These are phyloP conservation scores for Phytopythium montanum DNA, from an alignment of 352 stramenopile genomes.

Conservation along the genomic window DNA sequence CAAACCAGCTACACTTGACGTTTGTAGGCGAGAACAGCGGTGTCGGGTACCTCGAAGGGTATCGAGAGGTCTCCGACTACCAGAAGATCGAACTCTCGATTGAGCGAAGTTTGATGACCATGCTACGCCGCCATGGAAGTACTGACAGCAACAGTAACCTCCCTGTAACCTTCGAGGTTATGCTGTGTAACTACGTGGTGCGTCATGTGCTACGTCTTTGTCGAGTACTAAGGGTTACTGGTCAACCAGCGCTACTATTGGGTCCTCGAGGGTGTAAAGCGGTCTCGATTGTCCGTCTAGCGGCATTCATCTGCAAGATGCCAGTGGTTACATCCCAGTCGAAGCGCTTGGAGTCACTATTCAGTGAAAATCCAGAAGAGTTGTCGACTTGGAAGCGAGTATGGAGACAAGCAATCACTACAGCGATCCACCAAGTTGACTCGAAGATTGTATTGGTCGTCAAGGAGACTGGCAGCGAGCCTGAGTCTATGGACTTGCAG, in stretches of 20 bases:
- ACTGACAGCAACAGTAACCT: slow-evolving; percentile 7
- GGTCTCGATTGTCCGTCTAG: slow-evolving; percentile 43
- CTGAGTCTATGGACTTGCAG: neutral
- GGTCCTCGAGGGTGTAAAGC: slow-evolving; percentile 44
- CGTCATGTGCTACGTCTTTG: slow-evolving; percentile 50
- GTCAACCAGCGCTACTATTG: slow-evolving; percentile 42
- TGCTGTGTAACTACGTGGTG: slow-evolving; percentile 53
- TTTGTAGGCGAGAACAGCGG: slow-evolving; percentile 50
- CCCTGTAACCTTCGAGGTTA: slow-evolving; percentile 37
- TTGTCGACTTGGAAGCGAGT: slow-evolving; percentile 23
- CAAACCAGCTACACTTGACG: slow-evolving; percentile 45
- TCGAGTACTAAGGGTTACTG: slow-evolving; percentile 35
- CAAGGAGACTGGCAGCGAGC: slow-evolving; percentile 25
- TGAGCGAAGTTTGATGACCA: slow-evolving; percentile 55
- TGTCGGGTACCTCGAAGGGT: slow-evolving; percentile 35
- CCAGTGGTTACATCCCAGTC: slow-evolving; percentile 7
- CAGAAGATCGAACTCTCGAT: slow-evolving; percentile 46
- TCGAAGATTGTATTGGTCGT: slow-evolving; percentile 49
- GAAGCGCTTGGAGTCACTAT: neutral
- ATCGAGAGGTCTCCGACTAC: slow-evolving; percentile 54
- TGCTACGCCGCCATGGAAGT: slow-evolving; percentile 21
- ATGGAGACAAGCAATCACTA: slow-evolving; percentile 39
- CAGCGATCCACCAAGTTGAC: slow-evolving; percentile 31
- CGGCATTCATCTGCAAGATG: slow-evolving; percentile 52
- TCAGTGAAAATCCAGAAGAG: neutral